Conservation (phyloP, 2,329 filamentous ascomycete genomes). For the Phyllosticta citriasiana region DNA sequence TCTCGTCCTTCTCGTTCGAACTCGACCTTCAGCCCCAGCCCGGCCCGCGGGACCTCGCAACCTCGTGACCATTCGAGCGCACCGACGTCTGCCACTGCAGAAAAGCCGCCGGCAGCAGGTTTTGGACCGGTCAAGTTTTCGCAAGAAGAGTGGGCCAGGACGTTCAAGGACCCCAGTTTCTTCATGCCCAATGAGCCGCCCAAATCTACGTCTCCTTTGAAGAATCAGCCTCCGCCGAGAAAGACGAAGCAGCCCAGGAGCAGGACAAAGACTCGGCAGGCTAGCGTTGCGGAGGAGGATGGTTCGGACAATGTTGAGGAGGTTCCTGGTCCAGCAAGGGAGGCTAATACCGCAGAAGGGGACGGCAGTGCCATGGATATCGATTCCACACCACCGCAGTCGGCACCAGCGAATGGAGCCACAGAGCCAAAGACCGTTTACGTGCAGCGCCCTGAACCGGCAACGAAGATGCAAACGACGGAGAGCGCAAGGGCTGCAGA, state of each 20-base stretch:
- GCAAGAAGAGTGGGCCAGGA: conserved; percentile 33
- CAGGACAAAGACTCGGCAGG: conserved; percentile 1
- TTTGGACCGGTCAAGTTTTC: conserved; percentile 29
- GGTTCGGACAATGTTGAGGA: background rate
- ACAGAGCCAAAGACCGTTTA: conserved; percentile 21
- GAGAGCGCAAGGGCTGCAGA: background rate
- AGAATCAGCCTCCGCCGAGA: conserved; percentile 2
- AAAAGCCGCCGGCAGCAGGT: background rate
- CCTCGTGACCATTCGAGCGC: background rate
- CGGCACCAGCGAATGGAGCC: conserved; percentile 5
- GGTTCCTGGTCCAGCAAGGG: background rate
- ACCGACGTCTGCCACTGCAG: background rate
- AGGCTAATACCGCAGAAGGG: background rate
- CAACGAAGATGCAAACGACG: conserved; percentile 2
- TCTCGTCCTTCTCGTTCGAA: conserved; percentile 23
- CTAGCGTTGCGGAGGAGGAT: conserved; percentile 6
- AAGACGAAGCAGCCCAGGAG: conserved; percentile 4
- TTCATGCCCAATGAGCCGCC: conserved; percentile 14
- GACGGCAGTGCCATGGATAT: conserved; percentile 39
- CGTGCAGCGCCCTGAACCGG: conserved; percentile 18
- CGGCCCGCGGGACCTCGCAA: conserved; percentile 11
- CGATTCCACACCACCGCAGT: conserved; percentile 26
- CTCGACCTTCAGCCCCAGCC: conserved; percentile 14
- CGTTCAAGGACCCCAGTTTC: conserved; percentile 35
- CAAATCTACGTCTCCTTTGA: conserved; percentile 15